Evolutionary conservation across 176 grass and related monocot genomes (phyloP).

Genomic region (Juncus inflexus): DNA sequence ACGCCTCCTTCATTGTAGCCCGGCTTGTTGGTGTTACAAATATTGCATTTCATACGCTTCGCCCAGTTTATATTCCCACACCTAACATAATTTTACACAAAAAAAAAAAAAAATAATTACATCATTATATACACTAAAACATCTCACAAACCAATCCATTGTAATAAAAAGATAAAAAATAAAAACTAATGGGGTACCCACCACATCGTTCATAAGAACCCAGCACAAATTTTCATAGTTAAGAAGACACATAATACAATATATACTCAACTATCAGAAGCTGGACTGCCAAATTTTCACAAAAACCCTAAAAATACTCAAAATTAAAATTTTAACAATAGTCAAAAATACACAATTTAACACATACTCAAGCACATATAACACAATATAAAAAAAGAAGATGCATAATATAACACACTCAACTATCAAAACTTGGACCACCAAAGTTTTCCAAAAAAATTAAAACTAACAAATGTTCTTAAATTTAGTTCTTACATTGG

Average conservation of each 20-base stretch:
- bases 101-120: constrained; percentile 5
- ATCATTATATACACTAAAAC: neutral
- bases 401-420: too few species aligned
- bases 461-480: too few species aligned
- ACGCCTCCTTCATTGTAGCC: constrained; percentile 87
- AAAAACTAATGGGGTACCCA: neutral
- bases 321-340: too few species aligned
- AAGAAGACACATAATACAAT: neutral
- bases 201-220: too few species aligned
- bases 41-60: constrained; percentile 90
- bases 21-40: constrained; percentile 91
- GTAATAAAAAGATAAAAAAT: too few species aligned
- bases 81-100: constrained; percentile 42
- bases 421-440: neutral
- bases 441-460: too few species aligned
- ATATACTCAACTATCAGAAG: neutral
- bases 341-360: too few species aligned
- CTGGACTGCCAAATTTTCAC: neutral
- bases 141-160: neutral
- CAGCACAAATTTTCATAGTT: neutral
- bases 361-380: too few species aligned
- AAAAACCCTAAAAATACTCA: too few species aligned
- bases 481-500: constrained; percentile 62
- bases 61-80: constrained; percentile 97
- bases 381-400: too few species aligned